A percentile compares a stretch with the other conserved stretches of the same genome.
These are phyloP conservation scores for Pseudopyrenochaeta lycopersici DNA, from an alignment of 2,329 filamentous ascomycete genomes.

Conservation along the genomic window DNA sequence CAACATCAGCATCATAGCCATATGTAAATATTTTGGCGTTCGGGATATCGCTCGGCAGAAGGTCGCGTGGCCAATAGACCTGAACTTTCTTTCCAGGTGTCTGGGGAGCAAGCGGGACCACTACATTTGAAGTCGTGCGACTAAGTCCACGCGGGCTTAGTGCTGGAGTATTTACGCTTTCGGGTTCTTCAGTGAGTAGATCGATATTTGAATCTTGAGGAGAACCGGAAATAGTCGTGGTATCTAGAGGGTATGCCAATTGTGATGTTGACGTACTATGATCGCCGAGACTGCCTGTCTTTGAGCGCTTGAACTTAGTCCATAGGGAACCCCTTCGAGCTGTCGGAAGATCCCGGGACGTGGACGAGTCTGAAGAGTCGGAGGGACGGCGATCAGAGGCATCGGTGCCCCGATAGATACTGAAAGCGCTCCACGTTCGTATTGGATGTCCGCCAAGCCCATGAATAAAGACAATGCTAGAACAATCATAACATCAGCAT, in stretches of 20 bases:
- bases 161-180: not conserved
- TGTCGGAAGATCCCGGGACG: not conserved
- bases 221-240: not conserved
- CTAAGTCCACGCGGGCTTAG: not conserved
- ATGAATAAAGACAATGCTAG: constrained; percentile 15
- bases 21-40: constrained; percentile 12
- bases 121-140: not conserved
- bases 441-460: constrained; percentile 10
- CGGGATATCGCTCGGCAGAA: constrained; percentile 16
- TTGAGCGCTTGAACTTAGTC: not conserved
- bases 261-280: not conserved
- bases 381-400: constrained; percentile 6
- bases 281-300: not conserved
- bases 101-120: not conserved
- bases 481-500: not conserved
- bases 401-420: not conserved
- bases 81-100: constrained; percentile 6
- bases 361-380: not conserved
- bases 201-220: not conserved
- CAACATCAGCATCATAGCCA: constrained; percentile 14
- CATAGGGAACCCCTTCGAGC: constrained; percentile 2
- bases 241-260: not conserved
- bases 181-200: not conserved
- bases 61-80: constrained; percentile 14
- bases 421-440: constrained; percentile 6